phyloP scores from a whole-genome alignment of 1,284 basidiomycete species.

The Malassezia sympodialis region DNA sequence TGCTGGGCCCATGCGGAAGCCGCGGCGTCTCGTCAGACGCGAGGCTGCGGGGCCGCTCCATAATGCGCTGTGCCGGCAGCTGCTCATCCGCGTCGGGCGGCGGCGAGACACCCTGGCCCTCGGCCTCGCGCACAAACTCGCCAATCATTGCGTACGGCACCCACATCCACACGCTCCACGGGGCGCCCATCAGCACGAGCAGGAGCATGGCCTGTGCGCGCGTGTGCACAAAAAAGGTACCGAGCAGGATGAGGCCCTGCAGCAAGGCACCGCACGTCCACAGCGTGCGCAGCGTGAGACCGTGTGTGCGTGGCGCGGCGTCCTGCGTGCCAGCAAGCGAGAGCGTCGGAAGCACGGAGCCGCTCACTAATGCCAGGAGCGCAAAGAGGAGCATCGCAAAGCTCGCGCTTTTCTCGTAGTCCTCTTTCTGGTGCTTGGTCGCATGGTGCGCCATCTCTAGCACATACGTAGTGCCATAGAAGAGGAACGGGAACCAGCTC shows the following conservation, averaged over 20 bases:
- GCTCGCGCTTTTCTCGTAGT: conserved; percentile 32
- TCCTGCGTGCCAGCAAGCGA: conserved; percentile 25
- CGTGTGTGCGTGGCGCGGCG: background rate
- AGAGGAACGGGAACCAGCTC: conserved; percentile 56
- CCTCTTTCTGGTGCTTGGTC: conserved; percentile 54
- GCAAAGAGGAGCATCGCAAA: conserved; percentile 43
- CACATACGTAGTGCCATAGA: conserved; percentile 69
- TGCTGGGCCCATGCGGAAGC: background rate
- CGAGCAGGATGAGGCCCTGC: conserved; percentile 25
- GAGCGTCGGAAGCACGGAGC: conserved; percentile 28
- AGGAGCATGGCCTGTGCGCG: conserved; percentile 26
- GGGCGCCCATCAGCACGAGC: conserved; percentile 35
- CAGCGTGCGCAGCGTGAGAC: conserved; percentile 30
- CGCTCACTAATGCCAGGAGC: conserved; percentile 27
- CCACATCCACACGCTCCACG: conserved; percentile 45
- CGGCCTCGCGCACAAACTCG: conserved; percentile 39
- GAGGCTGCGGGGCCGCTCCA: conserved; percentile 4
- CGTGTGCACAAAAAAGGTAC: conserved; percentile 25
- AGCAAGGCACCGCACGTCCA: conserved; percentile 31
- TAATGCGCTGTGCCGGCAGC: conserved; percentile 16
- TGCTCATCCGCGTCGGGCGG: conserved; percentile 29
- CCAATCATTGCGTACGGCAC: conserved; percentile 45
- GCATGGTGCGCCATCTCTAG: conserved; percentile 72
- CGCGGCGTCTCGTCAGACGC: background rate
- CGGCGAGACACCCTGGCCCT: conserved; percentile 21